These are phyloP conservation scores for Gyromitra esculenta DNA, from an alignment of 2,329 filamentous ascomycete species.

Conservation along the genomic window DNA sequence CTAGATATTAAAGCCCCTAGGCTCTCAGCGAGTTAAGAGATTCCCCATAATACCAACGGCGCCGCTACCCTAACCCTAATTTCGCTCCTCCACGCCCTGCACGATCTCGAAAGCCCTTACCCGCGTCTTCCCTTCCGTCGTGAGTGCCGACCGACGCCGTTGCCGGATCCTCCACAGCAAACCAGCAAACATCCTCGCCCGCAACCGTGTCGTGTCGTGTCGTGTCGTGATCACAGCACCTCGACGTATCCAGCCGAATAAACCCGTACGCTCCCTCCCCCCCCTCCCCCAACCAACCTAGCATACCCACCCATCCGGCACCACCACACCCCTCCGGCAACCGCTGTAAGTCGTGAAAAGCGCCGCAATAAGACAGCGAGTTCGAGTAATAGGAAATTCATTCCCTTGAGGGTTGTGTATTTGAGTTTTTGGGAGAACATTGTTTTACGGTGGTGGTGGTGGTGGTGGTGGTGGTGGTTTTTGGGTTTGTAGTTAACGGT, in stretches of 20 bases:
- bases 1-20: too few species aligned
- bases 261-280: conserved; percentile 68
- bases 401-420: conserved; percentile 72
- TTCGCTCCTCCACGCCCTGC: conserved; percentile 70
- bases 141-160: conserved; percentile 70
- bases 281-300: conserved; percentile 62
- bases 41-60: conserved; percentile 55
- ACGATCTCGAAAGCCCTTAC: conserved; percentile 65
- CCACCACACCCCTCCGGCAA: conserved; percentile 2
- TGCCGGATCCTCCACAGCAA: conserved; percentile 68
- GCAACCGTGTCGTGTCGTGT: conserved; percentile 60
- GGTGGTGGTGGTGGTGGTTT: neutral
- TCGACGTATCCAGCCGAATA: conserved; percentile 61
- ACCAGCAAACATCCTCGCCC: conserved; percentile 70
- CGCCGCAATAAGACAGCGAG: conserved; percentile 69
- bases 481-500: neutral
- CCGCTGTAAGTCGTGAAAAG: conserved; percentile 62
- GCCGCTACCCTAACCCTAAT: conserved; percentile 62
- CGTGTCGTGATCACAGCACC: conserved; percentile 53
- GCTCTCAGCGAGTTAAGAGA: conserved; percentile 27
- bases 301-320: conserved; percentile 57
- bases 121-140: conserved; percentile 59
- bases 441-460: neutral
- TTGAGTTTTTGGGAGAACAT: conserved; percentile 12
- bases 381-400: conserved; percentile 75